A percentile compares a stretch with the other conserved stretches of the same genome.
Conservation (phyloP, 164 flowering plant genomes). For the Chimonanthus praecox region DNA sequence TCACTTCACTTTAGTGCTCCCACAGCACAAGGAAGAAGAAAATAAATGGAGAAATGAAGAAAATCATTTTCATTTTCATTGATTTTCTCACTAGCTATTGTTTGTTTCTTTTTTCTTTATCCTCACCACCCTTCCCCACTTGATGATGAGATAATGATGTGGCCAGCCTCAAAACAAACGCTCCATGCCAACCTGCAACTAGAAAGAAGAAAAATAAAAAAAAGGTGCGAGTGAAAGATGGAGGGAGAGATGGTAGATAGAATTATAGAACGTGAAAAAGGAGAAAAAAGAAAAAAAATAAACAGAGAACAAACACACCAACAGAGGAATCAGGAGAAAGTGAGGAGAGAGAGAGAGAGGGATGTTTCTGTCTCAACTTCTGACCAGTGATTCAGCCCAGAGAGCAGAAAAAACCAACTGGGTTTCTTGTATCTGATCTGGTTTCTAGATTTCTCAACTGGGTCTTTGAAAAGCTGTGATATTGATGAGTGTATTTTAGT, state of each 20-base stretch:
- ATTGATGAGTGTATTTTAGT: conserved; percentile 27
- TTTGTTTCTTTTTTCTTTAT: too few species aligned
- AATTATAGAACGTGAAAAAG: not conserved
- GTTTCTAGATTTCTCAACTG: conserved; percentile 7
- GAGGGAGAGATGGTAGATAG: not conserved
- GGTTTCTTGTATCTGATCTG: conserved; percentile 5
- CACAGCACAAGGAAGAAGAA: too few species aligned
- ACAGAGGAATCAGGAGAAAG: not conserved
- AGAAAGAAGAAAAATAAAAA: not conserved
- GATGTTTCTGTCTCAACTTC: conserved; percentile 16
- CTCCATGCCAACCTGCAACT: conserved; percentile 10
- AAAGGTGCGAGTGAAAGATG: not conserved
- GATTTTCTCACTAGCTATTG: too few species aligned
- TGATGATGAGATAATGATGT: conserved; percentile 85
- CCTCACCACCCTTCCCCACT: not conserved
- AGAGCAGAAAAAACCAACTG: conserved; percentile 4
- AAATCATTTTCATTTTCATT: too few species aligned
- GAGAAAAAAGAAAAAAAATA: conserved; percentile 13
- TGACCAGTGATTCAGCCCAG: conserved; percentile 45
- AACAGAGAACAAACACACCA: conserved; percentile 11
- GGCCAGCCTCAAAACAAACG: conserved; percentile 26
- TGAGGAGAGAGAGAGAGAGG: conserved; percentile 6
- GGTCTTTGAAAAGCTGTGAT: conserved; percentile 13
- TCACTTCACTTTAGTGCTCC: too few species aligned
- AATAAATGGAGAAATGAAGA: too few species aligned